These are phyloP conservation scores for Saprolegnia parasitica DNA, from an alignment of 352 stramenopile genomes.

Conservation along the genomic window DNA sequence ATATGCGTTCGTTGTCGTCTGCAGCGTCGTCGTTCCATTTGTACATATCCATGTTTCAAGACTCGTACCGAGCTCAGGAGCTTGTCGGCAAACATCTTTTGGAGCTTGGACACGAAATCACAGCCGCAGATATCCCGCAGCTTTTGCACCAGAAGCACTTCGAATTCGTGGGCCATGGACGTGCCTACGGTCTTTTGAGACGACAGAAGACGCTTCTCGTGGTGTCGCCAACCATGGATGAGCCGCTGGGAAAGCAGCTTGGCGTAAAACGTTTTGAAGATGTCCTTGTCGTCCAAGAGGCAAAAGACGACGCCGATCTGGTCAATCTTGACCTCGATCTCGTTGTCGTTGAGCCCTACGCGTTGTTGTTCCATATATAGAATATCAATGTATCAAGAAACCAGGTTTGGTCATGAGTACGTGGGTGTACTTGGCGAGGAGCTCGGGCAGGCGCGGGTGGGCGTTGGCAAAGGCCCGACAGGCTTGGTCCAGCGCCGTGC, in stretches of 20 bases:
- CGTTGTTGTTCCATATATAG: slow-evolving; percentile 13
- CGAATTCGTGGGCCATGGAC: slow-evolving; percentile 68
- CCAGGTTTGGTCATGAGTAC: slow-evolving; percentile 58
- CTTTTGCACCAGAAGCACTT: slow-evolving; percentile 77
- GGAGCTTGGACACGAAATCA: slow-evolving; percentile 84
- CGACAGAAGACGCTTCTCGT: no score
- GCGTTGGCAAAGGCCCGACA: slow-evolving; percentile 81
- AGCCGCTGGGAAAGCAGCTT: slow-evolving; percentile 79
- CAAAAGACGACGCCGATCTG: slow-evolving; percentile 81
- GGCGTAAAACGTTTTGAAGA: slow-evolving; percentile 87
- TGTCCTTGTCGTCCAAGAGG: slow-evolving; percentile 85
- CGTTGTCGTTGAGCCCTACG: slow-evolving; percentile 10
- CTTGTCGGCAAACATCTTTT: slow-evolving; percentile 88
- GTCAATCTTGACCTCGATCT: slow-evolving; percentile 72
- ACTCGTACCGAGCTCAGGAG: slow-evolving; percentile 64
- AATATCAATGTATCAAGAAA: slow-evolving; percentile 29
- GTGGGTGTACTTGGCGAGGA: slow-evolving; percentile 81
- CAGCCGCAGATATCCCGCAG: slow-evolving; percentile 77
- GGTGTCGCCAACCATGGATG: slow-evolving; percentile 84
- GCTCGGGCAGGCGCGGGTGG: slow-evolving; percentile 64
- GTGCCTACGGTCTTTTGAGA: slow-evolving; percentile 31
- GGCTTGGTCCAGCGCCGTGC: slow-evolving; percentile 77
- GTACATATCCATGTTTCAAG: no score
- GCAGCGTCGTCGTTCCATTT: not conserved
- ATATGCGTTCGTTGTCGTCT: slow-evolving; percentile 68